Conservation (phyloP, 2,329 filamentous ascomycete genomes). For the Ophiocordyceps polyrhachis-furcata region DNA sequence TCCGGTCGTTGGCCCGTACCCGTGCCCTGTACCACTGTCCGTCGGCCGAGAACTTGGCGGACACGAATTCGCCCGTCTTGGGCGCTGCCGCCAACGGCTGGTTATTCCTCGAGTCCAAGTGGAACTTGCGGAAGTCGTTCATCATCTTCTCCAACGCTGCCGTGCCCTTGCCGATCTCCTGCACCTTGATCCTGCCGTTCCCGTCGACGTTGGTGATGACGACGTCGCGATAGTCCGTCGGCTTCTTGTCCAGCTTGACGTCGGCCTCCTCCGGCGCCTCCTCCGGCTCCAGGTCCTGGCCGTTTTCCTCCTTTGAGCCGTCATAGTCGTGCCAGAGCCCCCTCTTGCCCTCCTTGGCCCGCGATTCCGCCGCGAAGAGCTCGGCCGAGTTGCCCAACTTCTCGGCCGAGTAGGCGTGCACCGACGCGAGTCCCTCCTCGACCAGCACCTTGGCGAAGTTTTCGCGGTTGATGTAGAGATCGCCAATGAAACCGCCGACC, state of each 20-base stretch:
- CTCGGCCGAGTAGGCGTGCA: constrained; percentile 90
- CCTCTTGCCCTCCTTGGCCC: constrained; percentile 75
- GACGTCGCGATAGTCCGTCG: constrained; percentile 76
- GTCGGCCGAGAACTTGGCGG: constrained; percentile 78
- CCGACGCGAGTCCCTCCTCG: constrained; percentile 81
- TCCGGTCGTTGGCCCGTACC: constrained; percentile 80
- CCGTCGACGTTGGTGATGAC: constrained; percentile 79
- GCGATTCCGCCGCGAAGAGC: constrained; percentile 70
- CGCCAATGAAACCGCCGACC: constrained; percentile 91
- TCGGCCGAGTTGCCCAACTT: constrained; percentile 81
- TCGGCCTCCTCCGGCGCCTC: constrained; percentile 30
- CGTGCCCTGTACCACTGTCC: constrained; percentile 88
- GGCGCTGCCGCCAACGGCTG: constrained; percentile 55
- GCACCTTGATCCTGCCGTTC: constrained; percentile 70
- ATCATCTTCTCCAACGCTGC: constrained; percentile 72
- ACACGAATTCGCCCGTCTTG: constrained; percentile 81
- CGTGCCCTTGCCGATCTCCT: constrained; percentile 76
- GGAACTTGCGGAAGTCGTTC: constrained; percentile 80
- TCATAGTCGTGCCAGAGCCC: constrained; percentile 91
- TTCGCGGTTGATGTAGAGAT: constrained; percentile 82
- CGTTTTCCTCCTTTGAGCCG: constrained; percentile 60
- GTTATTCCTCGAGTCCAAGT: constrained; percentile 66
- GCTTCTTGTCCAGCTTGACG: constrained; percentile 44
- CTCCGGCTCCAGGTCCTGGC: constrained; percentile 29
- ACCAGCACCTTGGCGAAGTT: constrained; percentile 87